Evolutionary conservation across 352 stramenopile genomes (phyloP).

Genomic region (Phytophthora tentaculata): DNA sequence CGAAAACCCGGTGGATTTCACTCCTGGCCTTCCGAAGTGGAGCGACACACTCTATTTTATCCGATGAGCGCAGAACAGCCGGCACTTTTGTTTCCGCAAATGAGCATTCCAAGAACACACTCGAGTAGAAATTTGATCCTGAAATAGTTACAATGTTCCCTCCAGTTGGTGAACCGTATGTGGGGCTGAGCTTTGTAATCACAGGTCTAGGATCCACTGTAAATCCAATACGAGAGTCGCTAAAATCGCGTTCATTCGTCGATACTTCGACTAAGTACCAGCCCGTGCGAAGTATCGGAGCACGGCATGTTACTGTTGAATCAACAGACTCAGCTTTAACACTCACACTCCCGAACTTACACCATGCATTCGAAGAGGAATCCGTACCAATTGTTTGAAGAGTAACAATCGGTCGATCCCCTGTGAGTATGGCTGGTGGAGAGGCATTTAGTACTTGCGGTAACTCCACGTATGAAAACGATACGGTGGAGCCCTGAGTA

Average conservation of each 20-base stretch:
- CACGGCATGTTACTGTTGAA: conserved; percentile 22
- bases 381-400: conserved; percentile 29
- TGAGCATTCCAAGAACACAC: conserved; percentile 31
- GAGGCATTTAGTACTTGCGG: conserved; percentile 30
- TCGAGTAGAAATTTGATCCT: conserved; percentile 6
- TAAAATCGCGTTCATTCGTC: conserved; percentile 55
- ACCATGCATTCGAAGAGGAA: conserved; percentile 30
- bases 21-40: conserved; percentile 12
- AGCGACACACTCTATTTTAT: conserved; percentile 40
- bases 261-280: conserved; percentile 45
- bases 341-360: conserved; percentile 42
- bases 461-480: conserved; percentile 46
- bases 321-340: conserved; percentile 23
- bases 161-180: neutral
- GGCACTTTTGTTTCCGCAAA: conserved; percentile 34
- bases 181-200: neutral
- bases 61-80: conserved; percentile 11
- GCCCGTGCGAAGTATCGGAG: conserved; percentile 20
- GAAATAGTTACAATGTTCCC: conserved; percentile 1
- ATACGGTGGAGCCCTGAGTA: conserved; percentile 18
- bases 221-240: conserved; percentile 33
- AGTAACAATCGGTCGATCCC: conserved; percentile 29
- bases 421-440: conserved; percentile 23
- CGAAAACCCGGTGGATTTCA: conserved; percentile 5
- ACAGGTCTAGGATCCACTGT: conserved; percentile 8